A percentile compares a stretch with the other conserved stretches of the same genome.
Conservation (phyloP, 108 stramenopile genomes). For the Aurantiochytrium sp. region DNA sequence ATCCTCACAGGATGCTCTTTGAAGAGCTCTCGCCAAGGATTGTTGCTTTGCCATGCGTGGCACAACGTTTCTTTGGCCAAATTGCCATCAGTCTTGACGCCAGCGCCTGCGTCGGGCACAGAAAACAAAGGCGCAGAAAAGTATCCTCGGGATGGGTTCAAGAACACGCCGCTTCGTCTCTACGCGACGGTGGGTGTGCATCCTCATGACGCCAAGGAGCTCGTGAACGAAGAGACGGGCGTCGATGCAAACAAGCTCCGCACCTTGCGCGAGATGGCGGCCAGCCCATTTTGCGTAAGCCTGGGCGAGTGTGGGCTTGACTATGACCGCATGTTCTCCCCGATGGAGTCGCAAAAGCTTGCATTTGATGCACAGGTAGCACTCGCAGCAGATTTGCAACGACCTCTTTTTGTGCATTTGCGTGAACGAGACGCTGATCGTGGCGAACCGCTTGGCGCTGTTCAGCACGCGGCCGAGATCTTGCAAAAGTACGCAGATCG, state of each 20-base stretch:
- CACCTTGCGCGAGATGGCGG: neutral
- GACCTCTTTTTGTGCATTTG: constrained; percentile 13
- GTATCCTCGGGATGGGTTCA: neutral
- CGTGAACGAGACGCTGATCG: neutral
- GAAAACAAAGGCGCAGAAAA: neutral
- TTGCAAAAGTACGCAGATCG: neutral
- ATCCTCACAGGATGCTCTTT: constrained; percentile 17
- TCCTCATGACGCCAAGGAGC: constrained; percentile 20
- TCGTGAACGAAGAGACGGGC: neutral
- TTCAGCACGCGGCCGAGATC: neutral
- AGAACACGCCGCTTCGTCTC: neutral
- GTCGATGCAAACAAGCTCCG: neutral
- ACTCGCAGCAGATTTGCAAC: neutral
- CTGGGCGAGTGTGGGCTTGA: constrained; percentile 28
- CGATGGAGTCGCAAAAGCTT: neutral
- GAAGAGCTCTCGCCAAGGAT: neutral
- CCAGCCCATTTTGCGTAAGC: constrained; percentile 9
- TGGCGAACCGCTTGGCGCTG: neutral
- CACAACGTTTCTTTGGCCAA: neutral
- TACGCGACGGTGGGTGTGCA: constrained; percentile 17
- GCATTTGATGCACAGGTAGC: constrained; percentile 15
- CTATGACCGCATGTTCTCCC: constrained; percentile 27
- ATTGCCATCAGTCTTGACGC: too few species aligned
- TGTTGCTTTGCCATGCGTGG: neutral
- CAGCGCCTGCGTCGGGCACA: too few species aligned